phyloP scores from a whole-genome alignment of 2,329 filamentous ascomycete species.

The Claviceps capensis region DNA sequence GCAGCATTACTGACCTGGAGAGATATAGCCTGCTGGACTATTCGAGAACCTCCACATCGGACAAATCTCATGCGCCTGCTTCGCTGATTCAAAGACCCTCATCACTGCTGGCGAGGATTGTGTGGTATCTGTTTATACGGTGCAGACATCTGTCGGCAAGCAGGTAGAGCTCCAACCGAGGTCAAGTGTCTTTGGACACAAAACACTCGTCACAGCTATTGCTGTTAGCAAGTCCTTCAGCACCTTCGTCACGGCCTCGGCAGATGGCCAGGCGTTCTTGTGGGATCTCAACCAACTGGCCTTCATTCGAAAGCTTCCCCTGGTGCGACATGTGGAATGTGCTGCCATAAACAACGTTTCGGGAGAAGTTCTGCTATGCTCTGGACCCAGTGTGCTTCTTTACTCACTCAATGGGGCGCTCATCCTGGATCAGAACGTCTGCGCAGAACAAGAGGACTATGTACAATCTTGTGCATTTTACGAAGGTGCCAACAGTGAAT shows the following conservation, averaged over 20 bases:
- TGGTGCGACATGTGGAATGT: constrained; percentile 49
- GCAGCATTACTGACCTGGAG: constrained; percentile 13
- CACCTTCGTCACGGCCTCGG: constrained; percentile 70
- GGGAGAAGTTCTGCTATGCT: constrained; percentile 78
- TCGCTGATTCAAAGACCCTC: constrained; percentile 80
- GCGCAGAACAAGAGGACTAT: constrained; percentile 55
- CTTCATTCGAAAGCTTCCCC: constrained; percentile 63
- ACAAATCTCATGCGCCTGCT: constrained; percentile 69
- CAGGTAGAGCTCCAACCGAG: constrained; percentile 66
- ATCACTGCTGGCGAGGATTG: constrained; percentile 90
- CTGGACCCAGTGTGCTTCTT: constrained; percentile 58
- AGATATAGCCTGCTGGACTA: constrained; percentile 52
- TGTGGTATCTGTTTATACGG: constrained; percentile 71
- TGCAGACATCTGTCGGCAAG: constrained; percentile 49
- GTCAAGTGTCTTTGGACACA: constrained; percentile 81
- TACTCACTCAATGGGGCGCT: constrained; percentile 82
- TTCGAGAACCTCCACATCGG: constrained; percentile 92
- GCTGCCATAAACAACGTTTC: constrained; percentile 81
- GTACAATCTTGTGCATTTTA: constrained; percentile 83
- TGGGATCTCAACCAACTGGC: constrained; percentile 91
- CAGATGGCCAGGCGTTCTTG: constrained; percentile 69
- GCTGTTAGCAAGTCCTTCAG: constrained; percentile 81
- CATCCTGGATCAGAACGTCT: constrained; percentile 71
- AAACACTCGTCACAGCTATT: constrained; percentile 66
- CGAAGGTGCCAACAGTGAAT: constrained; percentile 80